Conservation (phyloP, 441 rosid genomes). For the Pelargonium myrrhifolium region DNA sequence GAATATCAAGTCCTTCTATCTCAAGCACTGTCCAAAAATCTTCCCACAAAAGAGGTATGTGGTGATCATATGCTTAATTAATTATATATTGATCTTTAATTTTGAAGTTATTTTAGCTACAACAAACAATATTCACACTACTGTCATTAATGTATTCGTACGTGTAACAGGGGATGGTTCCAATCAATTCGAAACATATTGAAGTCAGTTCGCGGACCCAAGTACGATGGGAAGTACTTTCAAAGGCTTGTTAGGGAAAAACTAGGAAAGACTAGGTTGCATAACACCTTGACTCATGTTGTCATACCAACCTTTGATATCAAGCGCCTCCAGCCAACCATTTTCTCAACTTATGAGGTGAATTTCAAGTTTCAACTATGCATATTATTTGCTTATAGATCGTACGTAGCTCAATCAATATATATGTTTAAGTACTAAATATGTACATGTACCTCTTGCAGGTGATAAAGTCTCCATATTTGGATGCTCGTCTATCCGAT, state of each 20-base stretch:
- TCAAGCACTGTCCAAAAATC: conserved; percentile 35
- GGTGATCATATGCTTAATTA: no score
- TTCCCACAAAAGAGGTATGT: conserved; percentile 42
- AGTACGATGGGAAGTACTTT: conserved; percentile 57
- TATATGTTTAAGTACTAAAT: no score
- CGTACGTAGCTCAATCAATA: no score
- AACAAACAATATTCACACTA: no score
- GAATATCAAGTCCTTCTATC: conserved; percentile 44
- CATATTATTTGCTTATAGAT: not conserved
- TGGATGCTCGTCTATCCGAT: conserved; percentile 42
- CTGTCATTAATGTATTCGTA: no score
- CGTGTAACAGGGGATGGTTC: no score
- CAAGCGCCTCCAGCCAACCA: conserved; percentile 56
- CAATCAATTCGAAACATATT: no score
- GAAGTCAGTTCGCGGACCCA: conserved; percentile 29
- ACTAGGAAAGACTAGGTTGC: conserved; percentile 39
- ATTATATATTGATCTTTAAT: no score
- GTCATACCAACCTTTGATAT: conserved; percentile 78
- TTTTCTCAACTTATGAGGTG: conserved; percentile 71
- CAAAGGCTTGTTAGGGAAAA: conserved; percentile 23
- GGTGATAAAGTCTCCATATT: not conserved
- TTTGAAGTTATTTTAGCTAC: no score
- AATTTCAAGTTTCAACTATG: not conserved
- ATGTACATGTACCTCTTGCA: not conserved
- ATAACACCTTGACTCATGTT: conserved; percentile 52